Conservation (phyloP, 163 green algal genomes). For the Chloromonas sp. region DNA sequence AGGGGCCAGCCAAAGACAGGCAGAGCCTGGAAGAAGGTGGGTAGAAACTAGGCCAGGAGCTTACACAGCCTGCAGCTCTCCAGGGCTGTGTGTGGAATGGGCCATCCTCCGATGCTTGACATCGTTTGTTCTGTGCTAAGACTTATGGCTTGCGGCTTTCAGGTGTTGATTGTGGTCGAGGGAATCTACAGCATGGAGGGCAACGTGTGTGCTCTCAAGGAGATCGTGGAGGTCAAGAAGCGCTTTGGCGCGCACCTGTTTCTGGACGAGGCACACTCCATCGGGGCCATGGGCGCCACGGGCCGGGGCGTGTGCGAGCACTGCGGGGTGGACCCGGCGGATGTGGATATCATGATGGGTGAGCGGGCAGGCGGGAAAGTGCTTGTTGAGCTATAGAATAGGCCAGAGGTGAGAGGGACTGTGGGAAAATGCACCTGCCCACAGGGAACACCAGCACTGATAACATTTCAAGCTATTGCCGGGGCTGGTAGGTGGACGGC, state of each 20-base stretch:
- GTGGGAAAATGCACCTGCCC: no score
- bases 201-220: constrained; percentile 70
- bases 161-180: constrained; percentile 93
- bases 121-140: no score
- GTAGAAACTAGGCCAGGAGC: not conserved
- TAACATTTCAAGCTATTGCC: no score
- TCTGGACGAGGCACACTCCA: constrained; percentile 93
- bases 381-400: no score
- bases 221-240: constrained; percentile 73
- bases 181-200: constrained; percentile 99
- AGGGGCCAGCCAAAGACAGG: constrained; percentile 87
- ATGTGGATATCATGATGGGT: constrained; percentile 98
- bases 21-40: constrained; percentile 87
- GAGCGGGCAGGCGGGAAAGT: constrained; percentile 12
- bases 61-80: no score
- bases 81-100: no score
- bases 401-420: no score
- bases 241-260: constrained; percentile 89
- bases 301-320: constrained; percentile 80
- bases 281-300: constrained; percentile 23
- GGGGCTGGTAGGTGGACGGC: no score
- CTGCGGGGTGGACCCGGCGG: constrained; percentile 73
- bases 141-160: not conserved
- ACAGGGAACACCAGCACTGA: no score
- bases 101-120: no score